These are phyloP conservation scores for Chaetomium sp. DNA, from an alignment of 2,329 filamentous ascomycete genomes.

Conservation along the genomic window DNA sequence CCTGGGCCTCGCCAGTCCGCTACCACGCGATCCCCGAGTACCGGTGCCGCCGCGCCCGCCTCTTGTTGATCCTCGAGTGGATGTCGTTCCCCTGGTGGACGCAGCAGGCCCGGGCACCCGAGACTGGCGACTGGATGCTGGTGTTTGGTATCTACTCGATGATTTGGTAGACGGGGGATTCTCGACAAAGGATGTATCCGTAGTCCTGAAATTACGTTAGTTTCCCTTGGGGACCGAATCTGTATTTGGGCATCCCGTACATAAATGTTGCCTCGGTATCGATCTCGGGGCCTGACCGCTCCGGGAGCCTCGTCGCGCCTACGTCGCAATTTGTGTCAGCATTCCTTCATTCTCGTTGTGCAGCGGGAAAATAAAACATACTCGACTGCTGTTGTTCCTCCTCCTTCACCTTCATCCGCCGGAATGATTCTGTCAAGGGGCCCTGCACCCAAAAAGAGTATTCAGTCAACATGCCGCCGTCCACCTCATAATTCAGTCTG, in stretches of 20 bases:
- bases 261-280: constrained; percentile 80
- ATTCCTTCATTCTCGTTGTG: background rate
- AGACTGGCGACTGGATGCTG: constrained; percentile 41
- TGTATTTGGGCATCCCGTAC: constrained; percentile 38
- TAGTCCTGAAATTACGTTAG: constrained; percentile 55
- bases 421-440: constrained; percentile 78
- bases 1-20: constrained; percentile 26
- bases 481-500: background rate
- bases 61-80: constrained; percentile 32
- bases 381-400: constrained; percentile 31
- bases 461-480: background rate
- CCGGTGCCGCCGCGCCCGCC: constrained; percentile 33
- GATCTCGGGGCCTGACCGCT: constrained; percentile 31
- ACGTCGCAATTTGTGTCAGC: background rate
- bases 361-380: background rate
- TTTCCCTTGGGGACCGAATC: background rate
- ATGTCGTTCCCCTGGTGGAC: constrained; percentile 22
- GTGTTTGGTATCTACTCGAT: constrained; percentile 39
- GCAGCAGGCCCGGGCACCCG: constrained; percentile 39
- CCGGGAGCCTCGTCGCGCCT: constrained; percentile 21
- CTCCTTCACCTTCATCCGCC: constrained; percentile 54
- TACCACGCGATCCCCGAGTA: constrained; percentile 33
- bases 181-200: constrained; percentile 84
- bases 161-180: constrained; percentile 61
- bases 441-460: constrained; percentile 44